A percentile compares a stretch with the other conserved stretches of the same genome.
These are phyloP conservation scores for Pythium aquatile DNA, from an alignment of 352 stramenopile species.

Conservation along the genomic window DNA sequence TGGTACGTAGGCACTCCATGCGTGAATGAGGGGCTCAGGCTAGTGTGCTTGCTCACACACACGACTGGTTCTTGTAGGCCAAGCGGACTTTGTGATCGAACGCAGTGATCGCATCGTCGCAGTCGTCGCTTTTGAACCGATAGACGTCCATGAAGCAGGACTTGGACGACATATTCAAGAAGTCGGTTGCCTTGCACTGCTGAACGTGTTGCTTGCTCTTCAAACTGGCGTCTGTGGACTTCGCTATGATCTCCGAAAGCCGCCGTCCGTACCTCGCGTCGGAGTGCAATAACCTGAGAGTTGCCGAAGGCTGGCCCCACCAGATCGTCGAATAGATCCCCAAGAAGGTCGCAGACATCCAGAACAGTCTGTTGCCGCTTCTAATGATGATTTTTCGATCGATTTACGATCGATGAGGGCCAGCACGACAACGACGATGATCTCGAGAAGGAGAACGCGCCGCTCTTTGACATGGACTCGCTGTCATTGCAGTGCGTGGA, in stretches of 20 bases:
- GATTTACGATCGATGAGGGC: too few species aligned
- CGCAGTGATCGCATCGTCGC: too few species aligned
- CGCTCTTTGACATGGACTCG: too few species aligned
- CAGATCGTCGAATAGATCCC: slow-evolving; percentile 23
- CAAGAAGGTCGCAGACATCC: slow-evolving; percentile 20
- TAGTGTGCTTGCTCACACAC: too few species aligned
- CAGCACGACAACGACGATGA: too few species aligned
- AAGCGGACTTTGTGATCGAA: too few species aligned
- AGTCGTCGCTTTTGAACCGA: slow-evolving; percentile 98
- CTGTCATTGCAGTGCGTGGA: too few species aligned
- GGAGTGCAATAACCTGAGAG: slow-evolving; percentile 91
- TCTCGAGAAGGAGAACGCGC: too few species aligned
- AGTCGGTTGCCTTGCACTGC: slow-evolving; percentile 33
- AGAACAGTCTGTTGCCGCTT: neutral
- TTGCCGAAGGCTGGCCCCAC: slow-evolving; percentile 91
- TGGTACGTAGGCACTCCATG: too few species aligned
- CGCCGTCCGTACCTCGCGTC: slow-evolving; percentile 92
- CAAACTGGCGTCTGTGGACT: slow-evolving; percentile 3
- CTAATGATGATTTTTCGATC: neutral
- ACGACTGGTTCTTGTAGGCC: too few species aligned
- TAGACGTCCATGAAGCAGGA: slow-evolving; percentile 97
- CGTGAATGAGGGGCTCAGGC: too few species aligned
- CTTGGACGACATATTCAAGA: slow-evolving; percentile 82
- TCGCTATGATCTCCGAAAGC: slow-evolving; percentile 22
- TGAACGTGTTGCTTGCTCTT: neutral